These are phyloP conservation scores for Tylopilus sp. DNA, from an alignment of 768 basidiomycete genomes.

Conservation along the genomic window DNA sequence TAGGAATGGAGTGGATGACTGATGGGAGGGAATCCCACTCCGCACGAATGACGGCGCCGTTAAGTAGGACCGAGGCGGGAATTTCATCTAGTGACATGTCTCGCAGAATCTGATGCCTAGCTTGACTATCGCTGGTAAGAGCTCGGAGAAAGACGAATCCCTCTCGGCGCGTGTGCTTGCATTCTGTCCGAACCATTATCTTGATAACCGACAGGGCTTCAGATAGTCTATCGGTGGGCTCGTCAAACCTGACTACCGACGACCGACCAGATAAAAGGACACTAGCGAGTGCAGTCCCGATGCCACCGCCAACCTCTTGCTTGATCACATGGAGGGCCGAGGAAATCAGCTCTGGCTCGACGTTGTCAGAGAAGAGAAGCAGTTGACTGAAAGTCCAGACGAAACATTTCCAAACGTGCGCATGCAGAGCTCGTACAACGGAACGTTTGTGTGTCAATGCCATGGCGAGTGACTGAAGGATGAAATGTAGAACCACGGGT, in stretches of 20 bases:
- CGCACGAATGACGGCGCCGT: constrained; percentile 40
- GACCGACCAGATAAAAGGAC: constrained; percentile 33
- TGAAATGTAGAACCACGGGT: constrained; percentile 35
- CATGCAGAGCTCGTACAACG: constrained; percentile 36
- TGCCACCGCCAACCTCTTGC: constrained; percentile 45
- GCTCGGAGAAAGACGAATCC: constrained; percentile 35
- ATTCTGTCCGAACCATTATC: constrained; percentile 34
- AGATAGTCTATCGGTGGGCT: constrained; percentile 25
- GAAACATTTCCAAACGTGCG: constrained; percentile 50
- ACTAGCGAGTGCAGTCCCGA: constrained; percentile 40
- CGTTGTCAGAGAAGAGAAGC: constrained; percentile 17
- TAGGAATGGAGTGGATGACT: constrained; percentile 26
- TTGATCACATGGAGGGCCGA: constrained; percentile 41
- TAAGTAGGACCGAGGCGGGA: constrained; percentile 39
- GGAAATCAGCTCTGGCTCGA: constrained; percentile 29
- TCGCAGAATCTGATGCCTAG: background rate
- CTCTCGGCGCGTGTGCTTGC: constrained; percentile 28
- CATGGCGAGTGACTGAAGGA: constrained; percentile 34
- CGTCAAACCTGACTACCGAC: background rate
- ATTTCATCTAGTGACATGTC: constrained; percentile 18
- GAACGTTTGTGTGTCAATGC: constrained; percentile 34
- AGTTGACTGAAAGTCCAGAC: constrained; percentile 54
- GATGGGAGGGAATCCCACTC: constrained; percentile 25
- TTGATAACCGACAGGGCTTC: constrained; percentile 37
- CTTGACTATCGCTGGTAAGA: constrained; percentile 29